Base-by-base conservation (phyloP, 192 early-diverging fungal species). In the Podila horticola region DNA sequence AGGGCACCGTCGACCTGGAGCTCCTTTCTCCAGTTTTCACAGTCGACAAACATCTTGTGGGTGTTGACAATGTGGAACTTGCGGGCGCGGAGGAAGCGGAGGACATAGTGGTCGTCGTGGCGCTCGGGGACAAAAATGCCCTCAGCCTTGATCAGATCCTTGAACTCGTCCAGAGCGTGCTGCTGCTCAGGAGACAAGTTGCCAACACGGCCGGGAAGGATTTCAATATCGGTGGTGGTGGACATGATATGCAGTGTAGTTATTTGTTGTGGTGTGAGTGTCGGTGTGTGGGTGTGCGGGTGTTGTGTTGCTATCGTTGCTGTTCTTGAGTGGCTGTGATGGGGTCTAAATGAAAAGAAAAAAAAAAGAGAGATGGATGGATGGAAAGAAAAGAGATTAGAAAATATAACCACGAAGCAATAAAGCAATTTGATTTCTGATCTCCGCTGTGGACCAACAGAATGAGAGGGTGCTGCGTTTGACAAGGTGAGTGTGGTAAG, bases 41-140 rank as follows among this genome's bases (percentile, higher is more conserved):
- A 93, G 51, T 91, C 89, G 30, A 82, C 83, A 72, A 89, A 93
- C 93, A 94, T 94, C 73, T 90, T 87, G 84, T 94, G 90, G 62
- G 92, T 65, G 57, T 85, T 79, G 17, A 71, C 77, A 59, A 94
- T 60, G 58, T 91, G 79, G 83, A 94, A 94, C 74, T 92, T 89
- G 52, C 93, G 83, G 11, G 93, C 93, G 30, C 93, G 84, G 58
- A 94, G 84, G 84, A 94, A 94, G 24, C 93, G 90, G 34, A 93
- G 85, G 50, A 94, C 79, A 63, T 83, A 79, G 81, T 92, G 83
- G 66, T 94, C 92, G 67, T 90, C 86, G 69, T 93, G 90, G 72
- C 85, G 82, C 34, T 69, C 85, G 41, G 86, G 85, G 29, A 88
- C 87, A 74, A 88, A 91, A 52, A 83, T 62, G n/a, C 84, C 85